Percentiles rank a stretch among this genome's conserved stretches.
These are phyloP conservation scores for Penicillium simplicissimum DNA, from an alignment of 495 filamentous ascomycete genomes.

Conservation along the genomic window DNA sequence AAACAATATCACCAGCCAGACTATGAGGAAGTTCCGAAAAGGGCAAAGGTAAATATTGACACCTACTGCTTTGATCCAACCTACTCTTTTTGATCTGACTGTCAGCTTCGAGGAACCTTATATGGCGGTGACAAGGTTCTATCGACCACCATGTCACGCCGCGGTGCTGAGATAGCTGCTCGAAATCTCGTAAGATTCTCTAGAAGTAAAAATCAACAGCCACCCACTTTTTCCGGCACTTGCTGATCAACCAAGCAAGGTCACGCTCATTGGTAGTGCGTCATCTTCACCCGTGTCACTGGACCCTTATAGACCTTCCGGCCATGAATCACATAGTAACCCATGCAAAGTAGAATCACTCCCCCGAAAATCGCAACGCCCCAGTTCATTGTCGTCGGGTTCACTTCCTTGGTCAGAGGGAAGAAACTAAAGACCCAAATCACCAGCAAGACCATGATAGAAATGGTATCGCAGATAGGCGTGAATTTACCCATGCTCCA, in stretches of 20 bases:
- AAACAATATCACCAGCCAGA: not conserved
- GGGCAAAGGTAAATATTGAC: not conserved
- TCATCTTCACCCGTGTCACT: constrained; percentile 3
- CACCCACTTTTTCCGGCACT: not conserved
- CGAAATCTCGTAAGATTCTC: too few relatives aligned
- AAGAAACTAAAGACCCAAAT: constrained; percentile 2
- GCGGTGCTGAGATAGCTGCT: not conserved
- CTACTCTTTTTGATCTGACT: not conserved
- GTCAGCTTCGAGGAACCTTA: not conserved
- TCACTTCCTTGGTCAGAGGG: not conserved
- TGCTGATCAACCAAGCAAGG: not conserved
- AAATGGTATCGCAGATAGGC: constrained; percentile 2
- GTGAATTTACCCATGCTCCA: constrained; percentile 10
- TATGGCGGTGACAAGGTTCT: not conserved
- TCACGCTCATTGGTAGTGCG: not conserved
- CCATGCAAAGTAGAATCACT: not conserved
- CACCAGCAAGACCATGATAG: not conserved
- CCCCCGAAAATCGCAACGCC: not conserved
- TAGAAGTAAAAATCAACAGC: too few relatives aligned
- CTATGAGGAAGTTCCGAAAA: not conserved
- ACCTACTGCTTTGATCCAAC: too few relatives aligned
- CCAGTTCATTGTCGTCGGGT: constrained; percentile 1
- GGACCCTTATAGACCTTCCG: constrained; percentile 1
- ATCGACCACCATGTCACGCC: not conserved
- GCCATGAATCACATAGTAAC: not conserved